Base-by-base conservation (phyloP, 2,329 filamentous ascomycete species). In the Fusarium fujikuroi region DNA sequence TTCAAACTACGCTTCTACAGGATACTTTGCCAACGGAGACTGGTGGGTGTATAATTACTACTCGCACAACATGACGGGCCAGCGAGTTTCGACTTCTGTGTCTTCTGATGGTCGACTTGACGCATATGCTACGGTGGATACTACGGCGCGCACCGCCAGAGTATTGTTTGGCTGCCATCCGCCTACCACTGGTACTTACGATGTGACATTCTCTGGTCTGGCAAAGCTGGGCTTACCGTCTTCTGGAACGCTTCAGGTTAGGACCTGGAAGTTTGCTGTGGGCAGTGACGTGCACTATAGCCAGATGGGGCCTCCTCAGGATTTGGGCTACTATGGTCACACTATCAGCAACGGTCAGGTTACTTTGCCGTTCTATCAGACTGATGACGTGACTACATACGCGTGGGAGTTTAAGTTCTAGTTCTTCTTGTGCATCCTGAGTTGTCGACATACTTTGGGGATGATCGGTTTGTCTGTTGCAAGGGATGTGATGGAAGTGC, bases 381-480 rank as follows among this genome's bases (percentile, higher is more conserved):
- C 50, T 11, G 50, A 53, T 2, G 50, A 25, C 2, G 23, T 53
- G 34, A 53, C 50, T 37, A 53, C 50, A 6, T 53, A 53, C 7
- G 34, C 50, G 5, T 53, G 50, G 50, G 50, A 53, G 9, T 53
- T 53, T 1, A 9, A 7, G 5, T 53, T 12, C 23, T 23, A 47
- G 46, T 18, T 18, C 8, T 10, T 9, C 14, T 1, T 10, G 19
- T 21, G 25, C 3, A 21, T 21, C 2, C 8, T 46, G 3, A 21
- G 3, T 6, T 28, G 25, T 10, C 28, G 11, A 11, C 32, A 32
- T 12, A 32, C 10, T 12, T 14, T 14, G 32, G 32, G 32, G 32
- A 32, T 4, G 32, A 1, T 32, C 2, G 11, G 4, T 14, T 2
- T 32, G 32, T 2, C 4, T 12, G 12, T 7, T 32, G 32, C 4